Evolutionary conservation across 202 grass and related monocot genomes (phyloP).

Genomic region (Zizania palustris): DNA sequence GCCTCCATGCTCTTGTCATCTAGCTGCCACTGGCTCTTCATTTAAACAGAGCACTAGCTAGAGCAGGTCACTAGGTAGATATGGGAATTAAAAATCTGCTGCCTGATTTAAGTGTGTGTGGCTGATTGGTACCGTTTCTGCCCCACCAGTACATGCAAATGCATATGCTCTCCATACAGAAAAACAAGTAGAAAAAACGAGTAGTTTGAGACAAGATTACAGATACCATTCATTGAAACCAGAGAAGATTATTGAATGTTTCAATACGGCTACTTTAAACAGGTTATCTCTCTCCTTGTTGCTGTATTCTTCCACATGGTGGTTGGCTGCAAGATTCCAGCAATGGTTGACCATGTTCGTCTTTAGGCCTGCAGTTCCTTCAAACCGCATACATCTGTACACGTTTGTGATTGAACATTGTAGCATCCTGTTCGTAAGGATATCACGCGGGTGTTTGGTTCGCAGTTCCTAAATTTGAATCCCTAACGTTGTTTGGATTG

Average conservation of each 20-base stretch:
- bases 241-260: too few relatives aligned
- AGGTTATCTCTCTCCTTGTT: not conserved
- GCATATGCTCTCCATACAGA: too few relatives aligned
- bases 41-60: conserved; percentile 5
- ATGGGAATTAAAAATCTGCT: conserved; percentile 43
- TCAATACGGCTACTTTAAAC: too few relatives aligned
- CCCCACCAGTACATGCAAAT: conserved; percentile 50
- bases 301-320: conserved; percentile 12
- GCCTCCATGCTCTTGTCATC: conserved; percentile 43
- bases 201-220: too few relatives aligned
- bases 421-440: too few relatives aligned
- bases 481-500: too few relatives aligned
- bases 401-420: too few relatives aligned
- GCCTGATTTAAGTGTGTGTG: not conserved
- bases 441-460: too few relatives aligned
- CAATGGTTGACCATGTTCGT: conserved; percentile 33
- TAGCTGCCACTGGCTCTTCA: conserved; percentile 27
- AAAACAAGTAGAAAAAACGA: too few relatives aligned
- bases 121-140: conserved; percentile 18
- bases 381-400: too few relatives aligned
- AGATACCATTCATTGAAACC: too few relatives aligned
- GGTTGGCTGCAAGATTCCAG: conserved; percentile 21
- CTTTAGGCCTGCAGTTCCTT: conserved; percentile 18
- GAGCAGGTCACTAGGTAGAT: conserved; percentile 17
- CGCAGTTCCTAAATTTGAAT: too few relatives aligned